phyloP scores from a whole-genome alignment of 192 early-diverging fungal species.

The Cladochytrium replicatum region DNA sequence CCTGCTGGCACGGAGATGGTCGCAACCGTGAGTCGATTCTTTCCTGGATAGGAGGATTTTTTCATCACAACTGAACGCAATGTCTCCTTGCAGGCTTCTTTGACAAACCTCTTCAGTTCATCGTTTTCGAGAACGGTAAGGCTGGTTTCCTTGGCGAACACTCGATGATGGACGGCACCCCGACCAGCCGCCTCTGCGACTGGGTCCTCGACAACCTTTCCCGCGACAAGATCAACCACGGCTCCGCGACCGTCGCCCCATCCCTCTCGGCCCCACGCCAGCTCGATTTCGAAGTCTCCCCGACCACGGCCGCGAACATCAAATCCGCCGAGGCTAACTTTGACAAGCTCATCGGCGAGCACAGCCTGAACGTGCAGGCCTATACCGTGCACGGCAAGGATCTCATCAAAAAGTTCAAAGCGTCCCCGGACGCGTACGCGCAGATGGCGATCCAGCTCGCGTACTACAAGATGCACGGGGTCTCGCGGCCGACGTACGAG shows the following conservation, averaged over 20 bases:
- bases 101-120: conserved; percentile 94
- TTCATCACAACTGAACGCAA: not conserved
- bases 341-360: conserved; percentile 62
- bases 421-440: conserved; percentile 46
- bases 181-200: conserved; percentile 80
- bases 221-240: conserved; percentile 66
- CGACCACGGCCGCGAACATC: conserved; percentile 48
- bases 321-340: conserved; percentile 66
- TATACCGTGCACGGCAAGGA: conserved; percentile 91
- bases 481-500: conserved; percentile 79
- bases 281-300: conserved; percentile 63
- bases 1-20: conserved; percentile 94
- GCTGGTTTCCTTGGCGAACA: conserved; percentile 89
- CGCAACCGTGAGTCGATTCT: conserved; percentile 73
- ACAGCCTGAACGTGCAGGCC: conserved; percentile 73
- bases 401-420: conserved; percentile 66
- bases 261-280: conserved; percentile 54
- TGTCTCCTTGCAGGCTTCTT: conserved; percentile 51
- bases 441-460: conserved; percentile 94
- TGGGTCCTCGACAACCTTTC: conserved; percentile 47
- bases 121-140: conserved; percentile 95
- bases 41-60: not conserved
- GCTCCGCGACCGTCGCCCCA: conserved; percentile 38
- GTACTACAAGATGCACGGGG: conserved; percentile 83
- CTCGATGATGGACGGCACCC: conserved; percentile 85